These are phyloP conservation scores for Cladosporium sp. DNA, from an alignment of 2,329 filamentous ascomycete species.

Conservation along the genomic window DNA sequence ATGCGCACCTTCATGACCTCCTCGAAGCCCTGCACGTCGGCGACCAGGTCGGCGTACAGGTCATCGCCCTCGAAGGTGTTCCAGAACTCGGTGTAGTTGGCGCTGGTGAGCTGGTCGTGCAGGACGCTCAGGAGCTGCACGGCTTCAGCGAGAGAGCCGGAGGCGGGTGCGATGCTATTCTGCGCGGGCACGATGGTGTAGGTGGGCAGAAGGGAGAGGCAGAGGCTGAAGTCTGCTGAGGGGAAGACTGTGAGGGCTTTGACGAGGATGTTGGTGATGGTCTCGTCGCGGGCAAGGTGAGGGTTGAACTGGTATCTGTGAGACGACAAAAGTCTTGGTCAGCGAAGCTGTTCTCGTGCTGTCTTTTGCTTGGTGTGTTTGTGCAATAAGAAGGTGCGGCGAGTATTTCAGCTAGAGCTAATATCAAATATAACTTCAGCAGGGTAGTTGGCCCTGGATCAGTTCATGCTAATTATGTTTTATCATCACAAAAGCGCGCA, in stretches of 20 bases:
- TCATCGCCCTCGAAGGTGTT: constrained; percentile 88
- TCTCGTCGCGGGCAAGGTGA: constrained; percentile 93
- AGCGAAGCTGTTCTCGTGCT: constrained; percentile 3
- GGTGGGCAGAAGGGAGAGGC: constrained; percentile 88
- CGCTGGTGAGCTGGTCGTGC: constrained; percentile 83
- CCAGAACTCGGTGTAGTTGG: constrained; percentile 93
- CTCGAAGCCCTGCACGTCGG: constrained; percentile 93
- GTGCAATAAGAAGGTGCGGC: constrained; percentile 2
- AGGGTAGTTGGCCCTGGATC: constrained; percentile 57
- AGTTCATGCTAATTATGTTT: constrained; percentile 96
- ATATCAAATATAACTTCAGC: constrained; percentile 66
- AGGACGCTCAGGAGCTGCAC: constrained; percentile 82
- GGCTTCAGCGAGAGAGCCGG: constrained; percentile 76
- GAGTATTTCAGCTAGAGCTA: constrained; percentile 70
- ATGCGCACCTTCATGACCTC: constrained; percentile 89
- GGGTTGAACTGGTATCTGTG: constrained; percentile 98
- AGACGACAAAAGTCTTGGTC: constrained; percentile 3
- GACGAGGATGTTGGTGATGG: constrained; percentile 98
- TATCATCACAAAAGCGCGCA: constrained; percentile 64
- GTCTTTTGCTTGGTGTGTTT: constrained; percentile 19
- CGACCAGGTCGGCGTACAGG: constrained; percentile 90
- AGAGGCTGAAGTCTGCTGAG: constrained; percentile 89
- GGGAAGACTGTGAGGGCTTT: constrained; percentile 98
- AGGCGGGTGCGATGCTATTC: constrained; percentile 52
- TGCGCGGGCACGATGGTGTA: constrained; percentile 65